A percentile compares a stretch with the other conserved stretches of the same genome.
Conservation (phyloP, 352 stramenopile species). For the Phytophthora foliorum region DNA sequence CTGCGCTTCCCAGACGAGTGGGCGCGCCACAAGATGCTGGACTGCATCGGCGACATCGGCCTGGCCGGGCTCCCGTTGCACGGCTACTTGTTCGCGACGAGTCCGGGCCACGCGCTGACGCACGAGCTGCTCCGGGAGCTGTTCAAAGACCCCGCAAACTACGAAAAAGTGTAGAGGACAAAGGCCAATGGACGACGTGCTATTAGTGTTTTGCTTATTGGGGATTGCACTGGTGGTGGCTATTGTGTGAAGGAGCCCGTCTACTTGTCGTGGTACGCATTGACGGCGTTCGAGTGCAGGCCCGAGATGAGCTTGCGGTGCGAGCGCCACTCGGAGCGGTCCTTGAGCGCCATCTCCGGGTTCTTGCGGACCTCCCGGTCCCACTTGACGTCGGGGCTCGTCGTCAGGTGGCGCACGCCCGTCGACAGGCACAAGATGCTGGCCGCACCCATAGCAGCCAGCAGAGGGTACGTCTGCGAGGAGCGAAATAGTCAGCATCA, state of each 20-base stretch:
- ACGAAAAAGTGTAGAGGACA: slow-evolving; percentile 39
- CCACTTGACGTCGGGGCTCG: slow-evolving; percentile 69
- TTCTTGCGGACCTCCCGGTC: slow-evolving; percentile 68
- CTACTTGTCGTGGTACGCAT: slow-evolving; percentile 45
- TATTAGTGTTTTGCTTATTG: slow-evolving; percentile 17
- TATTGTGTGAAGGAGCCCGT: neutral
- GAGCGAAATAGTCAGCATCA: neutral
- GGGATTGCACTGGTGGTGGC: slow-evolving; percentile 2
- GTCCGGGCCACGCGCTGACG: slow-evolving; percentile 71
- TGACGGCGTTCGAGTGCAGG: slow-evolving; percentile 55
- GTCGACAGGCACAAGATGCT: slow-evolving; percentile 50
- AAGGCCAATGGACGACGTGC: slow-evolving; percentile 8
- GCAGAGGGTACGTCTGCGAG: slow-evolving; percentile 61
- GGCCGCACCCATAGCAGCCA: slow-evolving; percentile 49
- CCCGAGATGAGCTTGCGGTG: slow-evolving; percentile 58
- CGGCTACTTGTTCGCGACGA: slow-evolving; percentile 75
- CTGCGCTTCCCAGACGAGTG: slow-evolving; percentile 75
- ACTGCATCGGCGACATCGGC: slow-evolving; percentile 74
- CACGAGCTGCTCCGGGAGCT: slow-evolving; percentile 65
- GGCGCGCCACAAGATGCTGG: slow-evolving; percentile 77
- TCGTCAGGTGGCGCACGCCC: slow-evolving; percentile 60
- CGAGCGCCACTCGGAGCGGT: slow-evolving; percentile 59
- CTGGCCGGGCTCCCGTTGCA: slow-evolving; percentile 66
- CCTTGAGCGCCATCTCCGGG: slow-evolving; percentile 53
- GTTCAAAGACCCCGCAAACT: slow-evolving; percentile 58